phyloP scores from a whole-genome alignment of 192 early-diverging fungal genomes.

The Borealophlyctis nickersoniae region DNA sequence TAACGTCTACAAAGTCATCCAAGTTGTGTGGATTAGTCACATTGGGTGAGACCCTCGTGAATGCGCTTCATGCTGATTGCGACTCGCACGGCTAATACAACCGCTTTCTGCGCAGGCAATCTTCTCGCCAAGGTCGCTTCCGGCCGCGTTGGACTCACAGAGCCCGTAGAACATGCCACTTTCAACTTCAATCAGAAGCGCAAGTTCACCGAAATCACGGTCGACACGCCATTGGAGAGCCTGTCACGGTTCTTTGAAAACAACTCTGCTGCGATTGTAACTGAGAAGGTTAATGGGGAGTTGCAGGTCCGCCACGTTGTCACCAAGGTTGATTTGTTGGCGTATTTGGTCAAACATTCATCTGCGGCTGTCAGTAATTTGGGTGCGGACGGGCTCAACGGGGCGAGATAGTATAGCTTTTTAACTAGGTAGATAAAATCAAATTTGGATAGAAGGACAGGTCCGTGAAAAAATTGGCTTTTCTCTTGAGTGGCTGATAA shows the following conservation, averaged over 20 bases:
- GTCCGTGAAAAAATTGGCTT: no score
- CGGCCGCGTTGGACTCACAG: conserved; percentile 57
- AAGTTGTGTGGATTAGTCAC: conserved; percentile 82
- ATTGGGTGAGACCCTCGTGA: conserved; percentile 45
- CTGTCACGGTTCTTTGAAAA: conserved; percentile 90
- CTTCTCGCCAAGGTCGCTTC: conserved; percentile 76
- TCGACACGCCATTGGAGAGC: conserved; percentile 76
- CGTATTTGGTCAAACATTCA: conserved; percentile 68
- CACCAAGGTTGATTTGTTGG: conserved; percentile 91
- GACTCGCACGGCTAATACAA: no score
- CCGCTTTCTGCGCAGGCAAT: no score
- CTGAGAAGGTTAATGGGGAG: conserved; percentile 57
- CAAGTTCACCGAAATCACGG: conserved; percentile 85
- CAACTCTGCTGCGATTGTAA: conserved; percentile 87
- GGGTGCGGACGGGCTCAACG: neutral
- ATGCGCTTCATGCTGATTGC: no score
- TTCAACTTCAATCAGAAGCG: conserved; percentile 71
- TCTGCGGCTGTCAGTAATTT: neutral
- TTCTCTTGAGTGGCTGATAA: no score
- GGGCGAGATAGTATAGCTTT: neutral
- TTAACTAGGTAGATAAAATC: no score
- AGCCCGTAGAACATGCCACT: conserved; percentile 69
- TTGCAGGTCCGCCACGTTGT: conserved; percentile 71
- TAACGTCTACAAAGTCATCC: conserved; percentile 54
- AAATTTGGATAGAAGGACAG: no score